Percentiles rank a stretch among this genome's conserved stretches.
Evolutionary conservation across 257 asterid species (phyloP).

Genomic region (Solanum neorickii): DNA sequence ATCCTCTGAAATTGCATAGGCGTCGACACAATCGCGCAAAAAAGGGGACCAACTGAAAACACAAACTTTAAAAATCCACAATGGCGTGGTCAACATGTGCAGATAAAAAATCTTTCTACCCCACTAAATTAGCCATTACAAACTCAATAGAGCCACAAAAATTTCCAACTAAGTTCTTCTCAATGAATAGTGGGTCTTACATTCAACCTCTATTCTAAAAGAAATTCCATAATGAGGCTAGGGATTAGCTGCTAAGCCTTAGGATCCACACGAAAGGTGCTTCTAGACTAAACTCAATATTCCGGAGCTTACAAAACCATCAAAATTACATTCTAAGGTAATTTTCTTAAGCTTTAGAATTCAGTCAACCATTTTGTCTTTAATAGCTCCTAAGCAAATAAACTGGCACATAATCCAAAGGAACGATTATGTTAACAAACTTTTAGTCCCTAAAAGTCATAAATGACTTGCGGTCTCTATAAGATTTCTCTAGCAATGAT

Average conservation of each 20-base stretch:
- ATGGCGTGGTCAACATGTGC: rapidly evolving
- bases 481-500: not conserved
- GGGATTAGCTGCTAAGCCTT: not conserved
- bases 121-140: not conserved
- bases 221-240: not conserved
- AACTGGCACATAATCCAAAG: not conserved
- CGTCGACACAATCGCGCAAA: not conserved
- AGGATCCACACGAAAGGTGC: not conserved
- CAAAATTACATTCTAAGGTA: not conserved
- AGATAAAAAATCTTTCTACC: not conserved
- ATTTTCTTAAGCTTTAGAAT: too few species aligned
- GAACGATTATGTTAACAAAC: too few species aligned
- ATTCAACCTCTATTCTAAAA: not conserved
- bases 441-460: not conserved
- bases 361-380: not conserved
- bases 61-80: too few species aligned
- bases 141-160: not conserved
- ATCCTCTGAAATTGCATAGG: not conserved
- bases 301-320: rapidly evolving
- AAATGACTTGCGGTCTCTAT: not conserved
- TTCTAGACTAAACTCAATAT: not conserved
- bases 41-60: not conserved
- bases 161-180: not conserved
- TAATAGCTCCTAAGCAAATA: not conserved
- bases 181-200: not conserved